Percentiles rank a stretch among this genome's conserved stretches.
Conservation (phyloP, 495 filamentous ascomycete genomes). For the Rostrohypoxylon terebratum region DNA sequence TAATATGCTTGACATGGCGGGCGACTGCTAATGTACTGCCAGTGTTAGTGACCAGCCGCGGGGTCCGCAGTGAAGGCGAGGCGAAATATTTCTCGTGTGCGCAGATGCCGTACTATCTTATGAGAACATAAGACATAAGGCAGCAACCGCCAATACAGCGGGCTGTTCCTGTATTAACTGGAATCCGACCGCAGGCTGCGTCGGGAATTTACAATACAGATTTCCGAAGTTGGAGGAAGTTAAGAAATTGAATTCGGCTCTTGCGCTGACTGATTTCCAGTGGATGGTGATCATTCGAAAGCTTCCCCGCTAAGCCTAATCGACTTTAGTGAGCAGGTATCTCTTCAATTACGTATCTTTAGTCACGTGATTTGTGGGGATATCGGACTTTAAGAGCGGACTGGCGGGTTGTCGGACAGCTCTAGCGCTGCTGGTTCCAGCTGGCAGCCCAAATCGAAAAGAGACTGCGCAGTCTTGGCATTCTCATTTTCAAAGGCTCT, state of each 20-base stretch:
- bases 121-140: slow-evolving; percentile 25
- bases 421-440: too few species aligned
- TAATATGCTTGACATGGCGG: slow-evolving; percentile 73
- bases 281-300: slow-evolving; percentile 31
- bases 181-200: slow-evolving; percentile 1
- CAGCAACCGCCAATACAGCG: slow-evolving; percentile 27
- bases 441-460: too few species aligned
- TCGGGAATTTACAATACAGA: background rate
- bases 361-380: background rate
- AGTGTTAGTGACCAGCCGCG: slow-evolving; percentile 23
- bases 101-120: slow-evolving; percentile 32
- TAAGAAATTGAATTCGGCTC: slow-evolving; percentile 25
- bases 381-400: slow-evolving; percentile 1
- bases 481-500: too few species aligned
- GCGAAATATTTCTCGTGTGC: slow-evolving; percentile 20
- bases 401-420: too few species aligned
- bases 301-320: slow-evolving; percentile 23
- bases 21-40: slow-evolving; percentile 47
- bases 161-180: background rate
- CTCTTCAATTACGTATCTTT: background rate
- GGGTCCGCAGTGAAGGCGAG: slow-evolving; percentile 5
- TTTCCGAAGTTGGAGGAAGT: slow-evolving; percentile 4
- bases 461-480: too few species aligned
- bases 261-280: slow-evolving; percentile 30
- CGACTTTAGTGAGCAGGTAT: background rate